Evolutionary conservation across 768 basidiomycete genomes (phyloP).

Genomic region (Scleroderma bovista): DNA sequence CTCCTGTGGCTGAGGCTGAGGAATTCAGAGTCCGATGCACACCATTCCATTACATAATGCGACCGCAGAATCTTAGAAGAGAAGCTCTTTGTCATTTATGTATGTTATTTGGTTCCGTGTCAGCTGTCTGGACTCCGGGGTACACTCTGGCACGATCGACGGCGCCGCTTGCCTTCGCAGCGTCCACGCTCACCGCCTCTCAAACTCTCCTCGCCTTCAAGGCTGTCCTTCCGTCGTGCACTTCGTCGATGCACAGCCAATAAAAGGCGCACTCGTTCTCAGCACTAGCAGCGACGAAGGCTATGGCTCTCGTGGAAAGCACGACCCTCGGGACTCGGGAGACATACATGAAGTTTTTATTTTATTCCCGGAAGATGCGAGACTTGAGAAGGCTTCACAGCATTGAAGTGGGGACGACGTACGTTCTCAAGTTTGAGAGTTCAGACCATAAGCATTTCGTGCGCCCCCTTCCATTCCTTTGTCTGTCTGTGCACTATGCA

Average conservation of each 20-base stretch:
- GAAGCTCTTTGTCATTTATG: too few relatives aligned
- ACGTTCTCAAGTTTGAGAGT: constrained; percentile 88
- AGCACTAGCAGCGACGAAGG: constrained; percentile 68
- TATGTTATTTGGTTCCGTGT: too few relatives aligned
- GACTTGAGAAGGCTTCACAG: constrained; percentile 68
- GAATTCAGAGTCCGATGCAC: too few relatives aligned
- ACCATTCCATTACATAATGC: too few relatives aligned
- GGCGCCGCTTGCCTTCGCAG: too few relatives aligned
- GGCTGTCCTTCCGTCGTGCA: constrained; percentile 70
- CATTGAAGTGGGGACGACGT: constrained; percentile 63
- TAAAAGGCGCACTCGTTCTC: constrained; percentile 70
- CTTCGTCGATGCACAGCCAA: constrained; percentile 57
- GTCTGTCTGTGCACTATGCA: background rate
- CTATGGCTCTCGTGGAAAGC: constrained; percentile 81
- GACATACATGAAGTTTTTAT: constrained; percentile 75
- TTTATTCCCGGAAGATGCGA: constrained; percentile 81
- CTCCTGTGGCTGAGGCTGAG: too few relatives aligned
- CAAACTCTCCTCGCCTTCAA: constrained; percentile 44
- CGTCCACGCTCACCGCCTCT: constrained; percentile 19
- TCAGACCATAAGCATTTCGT: constrained; percentile 90
- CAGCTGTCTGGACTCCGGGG: too few relatives aligned
- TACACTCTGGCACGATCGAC: too few relatives aligned
- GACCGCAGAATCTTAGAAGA: too few relatives aligned
- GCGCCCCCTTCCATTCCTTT: constrained; percentile 27
- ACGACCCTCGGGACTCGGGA: constrained; percentile 52